phyloP scores from a whole-genome alignment of 331 rosid species.

The Quercus lobata region DNA sequence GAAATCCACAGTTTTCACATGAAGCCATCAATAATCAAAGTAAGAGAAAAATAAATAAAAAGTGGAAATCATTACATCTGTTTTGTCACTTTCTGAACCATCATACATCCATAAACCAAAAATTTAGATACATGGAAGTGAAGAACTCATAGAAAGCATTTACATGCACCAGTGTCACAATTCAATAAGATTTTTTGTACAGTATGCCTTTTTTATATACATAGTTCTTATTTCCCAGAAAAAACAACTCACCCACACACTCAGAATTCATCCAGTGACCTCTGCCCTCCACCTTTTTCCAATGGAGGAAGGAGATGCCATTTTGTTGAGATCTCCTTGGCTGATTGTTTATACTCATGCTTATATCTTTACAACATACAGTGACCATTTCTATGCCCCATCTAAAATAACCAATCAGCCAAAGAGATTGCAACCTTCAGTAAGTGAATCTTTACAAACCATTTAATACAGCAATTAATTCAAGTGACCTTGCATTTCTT shows the following conservation, averaged over 20 bases:
- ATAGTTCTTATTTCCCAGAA: no score
- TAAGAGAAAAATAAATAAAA: constrained; percentile 4
- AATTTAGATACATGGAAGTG: neutral
- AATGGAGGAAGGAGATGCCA: neutral
- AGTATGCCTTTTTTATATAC: neutral
- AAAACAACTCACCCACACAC: neutral
- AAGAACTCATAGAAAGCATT: neutral
- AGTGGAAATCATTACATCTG: neutral
- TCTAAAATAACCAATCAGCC: neutral
- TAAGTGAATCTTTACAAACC: neutral
- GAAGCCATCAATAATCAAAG: constrained; percentile 12
- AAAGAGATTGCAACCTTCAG: neutral
- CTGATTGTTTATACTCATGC: neutral
- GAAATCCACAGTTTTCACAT: constrained; percentile 12
- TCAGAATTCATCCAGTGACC: neutral
- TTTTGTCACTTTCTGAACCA: neutral
- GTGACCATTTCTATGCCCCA: neutral
- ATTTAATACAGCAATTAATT: no score
- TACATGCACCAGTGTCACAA: neutral
- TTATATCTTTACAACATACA: neutral
- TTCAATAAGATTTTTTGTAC: neutral
- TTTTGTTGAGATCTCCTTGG: neutral
- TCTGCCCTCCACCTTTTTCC: neutral
- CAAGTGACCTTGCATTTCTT: neutral
- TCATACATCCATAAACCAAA: neutral